Evolutionary conservation across 768 basidiomycete genomes (phyloP).

Genomic region (Mycena belliarum): DNA sequence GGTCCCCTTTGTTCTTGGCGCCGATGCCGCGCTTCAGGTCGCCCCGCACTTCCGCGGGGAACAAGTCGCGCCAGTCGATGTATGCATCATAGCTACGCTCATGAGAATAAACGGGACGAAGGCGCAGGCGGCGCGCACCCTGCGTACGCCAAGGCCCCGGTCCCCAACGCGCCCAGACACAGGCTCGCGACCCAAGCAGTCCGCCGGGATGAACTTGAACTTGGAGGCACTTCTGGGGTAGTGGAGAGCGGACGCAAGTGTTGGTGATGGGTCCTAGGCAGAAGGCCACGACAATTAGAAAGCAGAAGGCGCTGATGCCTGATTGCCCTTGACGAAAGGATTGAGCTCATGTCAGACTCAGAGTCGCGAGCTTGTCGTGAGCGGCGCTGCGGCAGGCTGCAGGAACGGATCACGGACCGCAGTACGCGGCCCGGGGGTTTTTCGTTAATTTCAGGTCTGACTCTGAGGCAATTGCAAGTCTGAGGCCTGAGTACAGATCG

Average conservation of each 20-base stretch:
- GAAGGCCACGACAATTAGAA: neutral
- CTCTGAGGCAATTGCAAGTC: too few species aligned
- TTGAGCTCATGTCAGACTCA: neutral
- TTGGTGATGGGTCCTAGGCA: neutral
- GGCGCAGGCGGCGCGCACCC: neutral
- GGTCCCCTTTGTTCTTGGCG: conserved; percentile 13
- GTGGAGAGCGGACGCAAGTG: neutral
- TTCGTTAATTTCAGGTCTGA: too few species aligned
- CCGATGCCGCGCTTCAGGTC: conserved; percentile 19
- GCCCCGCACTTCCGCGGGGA: conserved; percentile 12
- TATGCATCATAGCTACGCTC: conserved; percentile 12
- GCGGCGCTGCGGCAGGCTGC: neutral
- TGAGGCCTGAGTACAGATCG: too few species aligned
- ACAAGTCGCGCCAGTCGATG: conserved; percentile 13
- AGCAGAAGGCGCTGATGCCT: neutral
- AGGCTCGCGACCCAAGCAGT: neutral
- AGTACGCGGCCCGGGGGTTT: too few species aligned
- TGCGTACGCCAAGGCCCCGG: conserved; percentile 5
- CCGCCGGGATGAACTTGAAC: neutral
- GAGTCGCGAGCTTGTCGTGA: neutral
- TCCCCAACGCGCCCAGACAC: neutral
- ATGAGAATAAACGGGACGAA: neutral
- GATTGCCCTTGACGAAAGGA: neutral
- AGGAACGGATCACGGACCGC: neutral
- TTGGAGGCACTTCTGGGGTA: neutral